These are phyloP conservation scores for Boechera stricta DNA, from an alignment of 345 rosid genomes.

Conservation along the genomic window DNA sequence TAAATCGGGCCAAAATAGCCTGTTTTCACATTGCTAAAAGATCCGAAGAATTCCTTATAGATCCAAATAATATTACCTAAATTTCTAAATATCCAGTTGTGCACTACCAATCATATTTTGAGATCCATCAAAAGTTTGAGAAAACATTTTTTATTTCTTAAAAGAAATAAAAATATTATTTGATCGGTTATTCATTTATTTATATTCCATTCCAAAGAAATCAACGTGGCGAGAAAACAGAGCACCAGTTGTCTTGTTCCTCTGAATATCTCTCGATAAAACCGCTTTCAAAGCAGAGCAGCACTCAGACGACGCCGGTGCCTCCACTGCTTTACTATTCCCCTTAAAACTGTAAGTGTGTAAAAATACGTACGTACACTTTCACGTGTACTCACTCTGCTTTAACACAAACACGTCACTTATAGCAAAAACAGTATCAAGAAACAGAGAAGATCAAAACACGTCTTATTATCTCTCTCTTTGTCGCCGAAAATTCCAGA, in stretches of 20 bases:
- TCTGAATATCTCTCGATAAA: slow-evolving; percentile 15
- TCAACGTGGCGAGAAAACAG: slow-evolving; percentile 37
- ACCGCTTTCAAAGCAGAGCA: slow-evolving; percentile 36
- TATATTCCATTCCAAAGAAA: background rate
- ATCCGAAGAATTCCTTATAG: too few relatives aligned
- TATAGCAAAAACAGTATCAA: slow-evolving; percentile 12
- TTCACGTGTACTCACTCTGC: slow-evolving; percentile 32
- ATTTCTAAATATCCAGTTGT: too few relatives aligned
- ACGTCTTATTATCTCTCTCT: slow-evolving; percentile 34
- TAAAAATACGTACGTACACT: background rate
- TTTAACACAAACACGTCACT: slow-evolving; percentile 39
- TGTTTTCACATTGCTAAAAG: background rate
- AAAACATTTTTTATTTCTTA: too few relatives aligned
- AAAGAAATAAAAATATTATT: too few relatives aligned
- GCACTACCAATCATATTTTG: too few relatives aligned
- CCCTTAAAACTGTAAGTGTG: background rate
- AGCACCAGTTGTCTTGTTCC: slow-evolving; percentile 38
- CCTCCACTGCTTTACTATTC: slow-evolving; percentile 26
- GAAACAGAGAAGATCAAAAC: slow-evolving; percentile 40
- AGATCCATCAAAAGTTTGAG: too few relatives aligned
- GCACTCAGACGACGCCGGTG: background rate
- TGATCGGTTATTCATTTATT: background rate
- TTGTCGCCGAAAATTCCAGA: background rate
- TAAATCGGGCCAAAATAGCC: background rate
- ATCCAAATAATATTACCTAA: too few relatives aligned